Evolutionary conservation across 1,139 yeast species (phyloP), one percentile per base, ranked within the genome.

Genomic region (Casaregolazyma suthepensis): DNA sequence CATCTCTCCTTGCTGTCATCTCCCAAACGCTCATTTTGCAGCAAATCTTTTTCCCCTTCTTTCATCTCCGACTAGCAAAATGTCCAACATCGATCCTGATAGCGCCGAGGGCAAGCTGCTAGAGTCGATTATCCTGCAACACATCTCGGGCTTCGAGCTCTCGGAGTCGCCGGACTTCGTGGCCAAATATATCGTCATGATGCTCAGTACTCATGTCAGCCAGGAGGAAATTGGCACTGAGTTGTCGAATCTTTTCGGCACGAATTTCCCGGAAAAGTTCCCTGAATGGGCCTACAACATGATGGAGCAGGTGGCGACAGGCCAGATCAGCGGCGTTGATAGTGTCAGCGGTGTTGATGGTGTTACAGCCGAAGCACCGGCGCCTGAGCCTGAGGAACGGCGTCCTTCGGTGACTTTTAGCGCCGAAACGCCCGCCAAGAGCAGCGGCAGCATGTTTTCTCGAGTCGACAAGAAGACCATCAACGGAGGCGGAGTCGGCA

Each of bases 171-270:
- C 88, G 35, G 81, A 75, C 47, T 89, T 85, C 65, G 85, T 87
- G 44, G 88, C 96, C 15, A 96, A 89, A 66, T 89, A 82, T 66
- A 82, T 89, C 56, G 78, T 84, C 20, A 78, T 87, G 54, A 75
- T 88, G 72, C 82, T 88, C 55, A 82, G 85, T 26, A 87, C 31
- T 26, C 31, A 26, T 26, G 87, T 63, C 82, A 84, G 61, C 84
- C 87, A 83, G 10, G 76, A 74, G 9, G 88, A 85, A 58, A 85
- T 88, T 46, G 76, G 81, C 5, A 68, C 71, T 9, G 96, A 89
- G 65, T 77, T 89, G 44, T 72, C 79, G 43, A 81, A 82, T 45
- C 72, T 87, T 52, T 81, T 87, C 57, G 89, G 87, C 51, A 78
- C 83, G 45, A 79, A 80, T 9, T 79, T 87, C 44, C 79, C 82